Percentiles rank a stretch among this genome's conserved stretches.
These are phyloP conservation scores for Phytophthora rubi DNA, from an alignment of 352 stramenopile species.

Conservation along the genomic window DNA sequence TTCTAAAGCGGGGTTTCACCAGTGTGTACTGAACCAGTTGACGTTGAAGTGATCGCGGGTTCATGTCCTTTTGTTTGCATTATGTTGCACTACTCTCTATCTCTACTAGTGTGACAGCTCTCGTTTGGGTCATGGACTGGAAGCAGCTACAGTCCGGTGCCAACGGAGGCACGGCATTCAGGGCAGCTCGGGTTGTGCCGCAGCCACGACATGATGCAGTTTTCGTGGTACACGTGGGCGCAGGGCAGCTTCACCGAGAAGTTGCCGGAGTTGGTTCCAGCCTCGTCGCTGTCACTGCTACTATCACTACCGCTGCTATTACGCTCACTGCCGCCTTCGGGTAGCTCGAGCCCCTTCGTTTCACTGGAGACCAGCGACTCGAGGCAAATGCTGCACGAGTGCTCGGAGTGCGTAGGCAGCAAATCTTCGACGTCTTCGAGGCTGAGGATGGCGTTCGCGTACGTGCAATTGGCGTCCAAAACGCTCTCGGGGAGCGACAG, in stretches of 20 bases:
- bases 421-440: conserved; percentile 58
- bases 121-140: not conserved
- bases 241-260: conserved; percentile 60
- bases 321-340: conserved; percentile 7
- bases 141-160: conserved; percentile 17
- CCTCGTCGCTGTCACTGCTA: conserved; percentile 7
- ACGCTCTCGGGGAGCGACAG: conserved; percentile 55
- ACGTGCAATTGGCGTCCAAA: conserved; percentile 56
- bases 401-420: conserved; percentile 37
- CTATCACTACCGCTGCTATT: conserved; percentile 1
- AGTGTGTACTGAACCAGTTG: not conserved
- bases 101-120: not conserved
- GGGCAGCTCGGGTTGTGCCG: conserved; percentile 64
- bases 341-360: conserved; percentile 28
- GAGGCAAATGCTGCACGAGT: conserved; percentile 68
- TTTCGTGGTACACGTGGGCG: conserved; percentile 64
- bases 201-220: conserved; percentile 75
- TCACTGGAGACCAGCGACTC: conserved; percentile 38
- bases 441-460: conserved; percentile 65
- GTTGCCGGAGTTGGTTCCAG: conserved; percentile 7
- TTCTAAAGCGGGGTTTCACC: conserved; percentile 16
- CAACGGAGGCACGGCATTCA: conserved; percentile 56
- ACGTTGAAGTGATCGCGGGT: not conserved
- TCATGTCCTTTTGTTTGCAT: no score
- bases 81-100: not conserved